Conservation (phyloP, 176 grass and related monocot genomes). For the Aegilops tauschii region DNA sequence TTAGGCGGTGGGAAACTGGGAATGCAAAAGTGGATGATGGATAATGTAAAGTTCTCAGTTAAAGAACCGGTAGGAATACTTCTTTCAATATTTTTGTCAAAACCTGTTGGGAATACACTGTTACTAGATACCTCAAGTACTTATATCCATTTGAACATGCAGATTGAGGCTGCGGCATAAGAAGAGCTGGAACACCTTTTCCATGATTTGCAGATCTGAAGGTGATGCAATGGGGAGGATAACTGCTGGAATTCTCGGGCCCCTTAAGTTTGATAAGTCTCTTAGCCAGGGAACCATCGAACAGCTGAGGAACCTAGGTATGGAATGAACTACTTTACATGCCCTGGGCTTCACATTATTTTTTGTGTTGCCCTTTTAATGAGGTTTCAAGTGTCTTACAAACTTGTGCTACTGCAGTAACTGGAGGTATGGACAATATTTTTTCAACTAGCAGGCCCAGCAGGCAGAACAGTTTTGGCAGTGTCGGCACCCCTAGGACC, state of each 20-base stretch:
- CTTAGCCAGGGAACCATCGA: slow-evolving; percentile 83
- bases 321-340: background rate
- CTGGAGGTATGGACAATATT: slow-evolving; percentile 58
- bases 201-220: slow-evolving; percentile 76
- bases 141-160: slow-evolving; percentile 25
- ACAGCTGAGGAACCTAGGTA: slow-evolving; percentile 91
- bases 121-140: slow-evolving; percentile 5
- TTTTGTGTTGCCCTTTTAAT: background rate
- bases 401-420: slow-evolving; percentile 54
- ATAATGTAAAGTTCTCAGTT: slow-evolving; percentile 92
- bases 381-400: background rate
- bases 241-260: slow-evolving; percentile 74
- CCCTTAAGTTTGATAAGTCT: slow-evolving; percentile 92
- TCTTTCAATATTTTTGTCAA: slow-evolving; percentile 13
- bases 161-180: slow-evolving; percentile 84
- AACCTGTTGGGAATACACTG: slow-evolving; percentile 6
- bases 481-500: slow-evolving; percentile 47
- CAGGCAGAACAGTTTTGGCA: slow-evolving; percentile 81
- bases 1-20: slow-evolving; percentile 31
- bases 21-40: slow-evolving; percentile 74
- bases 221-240: slow-evolving; percentile 90
- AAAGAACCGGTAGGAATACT: slow-evolving; percentile 72
- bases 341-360: background rate
- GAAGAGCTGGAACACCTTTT: slow-evolving; percentile 86
- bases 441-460: slow-evolving; percentile 64